A percentile compares a stretch with the other conserved stretches of the same genome.
Evolutionary conservation across 2,329 filamentous ascomycete species (phyloP).

Genomic region (Talaromyces sp.): DNA sequence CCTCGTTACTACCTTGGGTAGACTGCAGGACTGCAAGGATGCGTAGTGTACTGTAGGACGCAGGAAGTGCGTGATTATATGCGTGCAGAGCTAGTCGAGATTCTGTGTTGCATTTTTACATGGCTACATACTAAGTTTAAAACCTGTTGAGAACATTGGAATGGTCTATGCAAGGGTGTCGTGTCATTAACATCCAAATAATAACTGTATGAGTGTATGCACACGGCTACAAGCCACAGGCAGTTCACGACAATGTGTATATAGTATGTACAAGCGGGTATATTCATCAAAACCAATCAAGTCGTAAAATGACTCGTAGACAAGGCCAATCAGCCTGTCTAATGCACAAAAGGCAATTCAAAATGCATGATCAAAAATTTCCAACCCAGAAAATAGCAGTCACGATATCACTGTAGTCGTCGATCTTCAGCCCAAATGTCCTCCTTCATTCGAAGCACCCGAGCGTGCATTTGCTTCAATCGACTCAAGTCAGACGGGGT

Average conservation of each 20-base stretch:
- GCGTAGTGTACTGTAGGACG: too few relatives aligned
- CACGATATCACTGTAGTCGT: constrained; percentile 19
- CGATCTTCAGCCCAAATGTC: constrained; percentile 48
- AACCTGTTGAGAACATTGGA: background rate
- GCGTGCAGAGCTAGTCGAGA: background rate
- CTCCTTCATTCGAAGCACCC: constrained; percentile 51
- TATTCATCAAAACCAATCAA: background rate
- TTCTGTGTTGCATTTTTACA: background rate
- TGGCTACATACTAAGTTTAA: background rate
- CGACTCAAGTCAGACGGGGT: constrained; percentile 47
- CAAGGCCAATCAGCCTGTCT: background rate
- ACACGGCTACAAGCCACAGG: background rate
- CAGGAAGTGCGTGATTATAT: too few relatives aligned
- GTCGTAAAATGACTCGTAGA: background rate
- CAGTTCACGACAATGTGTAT: background rate
- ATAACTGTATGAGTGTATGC: background rate
- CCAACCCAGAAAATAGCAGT: background rate
- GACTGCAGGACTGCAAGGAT: background rate
- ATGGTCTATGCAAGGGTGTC: background rate
- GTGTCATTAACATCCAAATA: background rate
- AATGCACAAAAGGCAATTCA: background rate
- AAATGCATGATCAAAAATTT: background rate
- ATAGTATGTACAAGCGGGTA: background rate
- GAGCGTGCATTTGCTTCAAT: constrained; percentile 49
- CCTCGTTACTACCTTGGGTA: background rate